Evolutionary conservation across 345 rosid species (phyloP).

Genomic region (Limnanthes douglasii): DNA sequence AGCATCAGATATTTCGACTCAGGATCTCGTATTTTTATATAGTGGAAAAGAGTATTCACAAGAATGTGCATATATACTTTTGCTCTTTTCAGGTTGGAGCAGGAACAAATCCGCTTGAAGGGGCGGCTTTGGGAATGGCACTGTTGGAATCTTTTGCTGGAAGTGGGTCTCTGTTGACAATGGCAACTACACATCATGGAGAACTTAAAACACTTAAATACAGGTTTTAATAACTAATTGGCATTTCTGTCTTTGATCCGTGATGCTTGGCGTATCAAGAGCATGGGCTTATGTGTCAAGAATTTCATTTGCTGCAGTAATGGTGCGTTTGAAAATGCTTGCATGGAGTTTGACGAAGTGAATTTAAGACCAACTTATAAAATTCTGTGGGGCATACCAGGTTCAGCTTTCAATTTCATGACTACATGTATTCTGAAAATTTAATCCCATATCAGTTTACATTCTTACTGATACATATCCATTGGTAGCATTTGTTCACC

Average conservation of each 20-base stretch:
- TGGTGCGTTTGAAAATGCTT: constrained; percentile 76
- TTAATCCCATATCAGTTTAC: too few relatives aligned
- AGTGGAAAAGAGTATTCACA: not conserved
- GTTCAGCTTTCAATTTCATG: constrained; percentile 18
- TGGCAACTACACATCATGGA: constrained; percentile 91
- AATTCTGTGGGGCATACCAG: constrained; percentile 98
- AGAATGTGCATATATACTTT: constrained; percentile 3
- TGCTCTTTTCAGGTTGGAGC: constrained; percentile 58
- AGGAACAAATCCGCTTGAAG: constrained; percentile 97
- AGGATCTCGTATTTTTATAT: too few relatives aligned
- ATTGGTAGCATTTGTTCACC: constrained; percentile 1
- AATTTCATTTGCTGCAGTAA: constrained; percentile 28
- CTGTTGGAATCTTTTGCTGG: constrained; percentile 75
- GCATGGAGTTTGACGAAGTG: constrained; percentile 91
- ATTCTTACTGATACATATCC: too few relatives aligned
- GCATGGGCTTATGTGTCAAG: constrained; percentile 5
- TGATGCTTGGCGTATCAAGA: not conserved
- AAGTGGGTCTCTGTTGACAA: constrained; percentile 59
- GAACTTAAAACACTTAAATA: constrained; percentile 88
- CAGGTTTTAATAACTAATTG: constrained; percentile 26
- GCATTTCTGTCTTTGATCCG: not conserved
- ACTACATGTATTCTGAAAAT: not conserved
- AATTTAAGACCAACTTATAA: constrained; percentile 83
- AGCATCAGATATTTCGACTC: too few relatives aligned
- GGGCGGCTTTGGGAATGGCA: constrained; percentile 93